Evolutionary conservation across 208 protist genomes (phyloP).

Genomic region (Blastocrithidia nonstop): DNA sequence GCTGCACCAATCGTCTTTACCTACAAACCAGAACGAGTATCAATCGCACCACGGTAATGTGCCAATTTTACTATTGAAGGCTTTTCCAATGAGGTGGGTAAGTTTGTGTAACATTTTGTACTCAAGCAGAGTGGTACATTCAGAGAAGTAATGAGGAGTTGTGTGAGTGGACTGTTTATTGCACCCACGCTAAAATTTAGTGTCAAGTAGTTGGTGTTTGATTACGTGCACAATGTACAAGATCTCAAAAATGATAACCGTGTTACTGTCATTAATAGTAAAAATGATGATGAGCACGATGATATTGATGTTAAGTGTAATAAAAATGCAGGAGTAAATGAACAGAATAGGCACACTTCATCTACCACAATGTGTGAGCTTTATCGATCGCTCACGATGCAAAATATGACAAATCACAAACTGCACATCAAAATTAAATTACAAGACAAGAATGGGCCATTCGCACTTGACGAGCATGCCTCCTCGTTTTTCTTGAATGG

Average conservation of each 20-base stretch:
- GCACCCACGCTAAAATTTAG: constrained; percentile 72
- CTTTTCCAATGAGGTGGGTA: constrained; percentile 19
- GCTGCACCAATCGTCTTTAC: constrained; percentile 55
- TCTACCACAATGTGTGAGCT: constrained; percentile 1
- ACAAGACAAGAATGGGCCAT: constrained; percentile 27
- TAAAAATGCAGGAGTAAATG: too few species aligned
- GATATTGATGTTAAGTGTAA: too few species aligned
- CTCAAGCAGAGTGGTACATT: constrained; percentile 70
- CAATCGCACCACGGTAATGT: constrained; percentile 33
- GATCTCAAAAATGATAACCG: neutral
- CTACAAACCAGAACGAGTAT: constrained; percentile 57
- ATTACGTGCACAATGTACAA: constrained; percentile 49
- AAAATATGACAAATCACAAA: constrained; percentile 74
- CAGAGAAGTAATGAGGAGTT: constrained; percentile 60
- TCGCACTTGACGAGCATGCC: constrained; percentile 38
- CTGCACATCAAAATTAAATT: constrained; percentile 60
- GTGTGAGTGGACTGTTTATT: constrained; percentile 69
- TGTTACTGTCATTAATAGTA: too few species aligned
- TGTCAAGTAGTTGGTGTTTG: constrained; percentile 56
- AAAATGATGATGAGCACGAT: too few species aligned
- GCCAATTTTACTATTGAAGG: constrained; percentile 57
- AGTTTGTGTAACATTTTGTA: constrained; percentile 58
- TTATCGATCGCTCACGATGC: constrained; percentile 71
- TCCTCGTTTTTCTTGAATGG: constrained; percentile 50
- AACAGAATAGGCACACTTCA: too few species aligned